These are phyloP conservation scores for Elaeis guineensis DNA, from an alignment of 176 grass and related monocot species.

Conservation along the genomic window DNA sequence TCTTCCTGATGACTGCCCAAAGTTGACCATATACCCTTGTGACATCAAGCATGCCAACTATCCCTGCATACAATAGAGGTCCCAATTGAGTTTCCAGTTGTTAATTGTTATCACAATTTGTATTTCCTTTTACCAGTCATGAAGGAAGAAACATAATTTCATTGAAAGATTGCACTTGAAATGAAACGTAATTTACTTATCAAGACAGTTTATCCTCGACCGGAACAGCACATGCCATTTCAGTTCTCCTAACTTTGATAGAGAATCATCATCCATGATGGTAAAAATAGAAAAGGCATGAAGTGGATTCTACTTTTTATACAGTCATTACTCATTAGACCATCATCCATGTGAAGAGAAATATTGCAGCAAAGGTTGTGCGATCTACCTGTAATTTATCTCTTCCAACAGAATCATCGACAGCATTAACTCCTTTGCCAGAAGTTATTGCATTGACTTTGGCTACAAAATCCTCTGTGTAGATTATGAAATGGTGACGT, in stretches of 20 bases:
- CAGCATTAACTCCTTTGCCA: constrained; percentile 66
- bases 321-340: no score
- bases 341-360: background rate
- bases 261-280: no score
- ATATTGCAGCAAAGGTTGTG: background rate
- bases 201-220: no score
- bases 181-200: no score
- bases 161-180: background rate
- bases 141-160: background rate
- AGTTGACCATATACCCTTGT: constrained; percentile 45
- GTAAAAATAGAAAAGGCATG: no score
- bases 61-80: constrained; percentile 20
- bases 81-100: background rate
- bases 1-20: constrained; percentile 50
- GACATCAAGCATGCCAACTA: constrained; percentile 36
- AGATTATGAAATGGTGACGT: constrained; percentile 61
- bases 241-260: no score
- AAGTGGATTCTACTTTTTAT: no score
- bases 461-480: constrained; percentile 66
- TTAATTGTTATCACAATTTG: no score
- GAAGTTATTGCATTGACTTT: constrained; percentile 73
- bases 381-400: constrained; percentile 62
- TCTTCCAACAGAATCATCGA: constrained; percentile 93
- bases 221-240: background rate
- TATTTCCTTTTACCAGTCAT: no score